Conservation (phyloP, 768 basidiomycete genomes). For the Mrakia frigida region DNA sequence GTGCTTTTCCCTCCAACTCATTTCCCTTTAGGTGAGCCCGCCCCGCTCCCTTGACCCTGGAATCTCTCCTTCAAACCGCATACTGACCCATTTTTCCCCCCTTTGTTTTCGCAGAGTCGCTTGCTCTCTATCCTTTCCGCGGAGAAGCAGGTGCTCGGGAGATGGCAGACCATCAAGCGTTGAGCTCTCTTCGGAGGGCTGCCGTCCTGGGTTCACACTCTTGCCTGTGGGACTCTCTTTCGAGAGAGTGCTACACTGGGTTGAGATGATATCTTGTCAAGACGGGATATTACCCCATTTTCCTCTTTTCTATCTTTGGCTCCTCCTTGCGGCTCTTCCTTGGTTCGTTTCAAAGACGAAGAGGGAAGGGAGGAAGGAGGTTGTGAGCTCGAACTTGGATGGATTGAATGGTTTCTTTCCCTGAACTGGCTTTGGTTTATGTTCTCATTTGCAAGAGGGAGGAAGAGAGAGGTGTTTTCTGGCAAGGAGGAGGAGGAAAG, state of each 20-base stretch:
- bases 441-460: too few relatives aligned
- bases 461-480: too few relatives aligned
- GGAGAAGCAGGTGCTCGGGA: constrained; percentile 32
- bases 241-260: constrained; percentile 1
- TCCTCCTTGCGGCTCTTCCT: too few relatives aligned
- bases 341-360: too few relatives aligned
- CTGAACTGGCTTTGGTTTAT: too few relatives aligned
- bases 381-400: too few relatives aligned
- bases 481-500: too few relatives aligned
- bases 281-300: constrained; percentile 25
- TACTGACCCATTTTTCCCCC: background rate
- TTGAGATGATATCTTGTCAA: constrained; percentile 30
- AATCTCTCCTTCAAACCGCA: background rate
- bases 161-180: constrained; percentile 15
- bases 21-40: constrained; percentile 24
- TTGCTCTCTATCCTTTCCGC: constrained; percentile 32
- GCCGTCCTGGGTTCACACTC: constrained; percentile 31
- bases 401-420: too few relatives aligned
- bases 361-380: too few relatives aligned
- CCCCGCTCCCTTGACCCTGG: background rate
- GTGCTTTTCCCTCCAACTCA: background rate
- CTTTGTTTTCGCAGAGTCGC: constrained; percentile 23
- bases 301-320: too few relatives aligned
- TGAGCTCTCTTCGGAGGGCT: constrained; percentile 11
- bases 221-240: constrained; percentile 3